Base-by-base conservation (phyloP, 139 green algal genomes). In the Closterium sp. region DNA sequence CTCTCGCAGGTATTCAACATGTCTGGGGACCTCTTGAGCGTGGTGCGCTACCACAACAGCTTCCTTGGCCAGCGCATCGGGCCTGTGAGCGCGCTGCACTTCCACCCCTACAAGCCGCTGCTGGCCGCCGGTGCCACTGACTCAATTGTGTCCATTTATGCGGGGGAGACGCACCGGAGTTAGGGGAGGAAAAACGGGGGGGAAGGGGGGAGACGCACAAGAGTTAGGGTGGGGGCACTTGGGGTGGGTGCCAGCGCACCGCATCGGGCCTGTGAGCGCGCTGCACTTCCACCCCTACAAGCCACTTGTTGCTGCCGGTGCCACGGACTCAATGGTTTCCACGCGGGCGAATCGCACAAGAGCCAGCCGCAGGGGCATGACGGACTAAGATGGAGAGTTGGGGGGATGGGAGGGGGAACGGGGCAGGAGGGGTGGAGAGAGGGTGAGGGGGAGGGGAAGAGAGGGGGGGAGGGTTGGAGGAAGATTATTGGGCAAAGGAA, bases 271-370 rank as follows among this genome's bases (percentile, higher is more conserved):
- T 16, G 91, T 98, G 43, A 97, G 91, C 30, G 95, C 84, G 34
- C 95, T 99, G 87, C 95, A 95, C 19, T 99, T 97, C 90, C 96
- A 98, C 93, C 96, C 97, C 9, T 98, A 97, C 95, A 94, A 95
- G 38, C 95, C 97, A 1, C 89, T 96, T 38, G 94, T 99, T 31
- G 96, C 96, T 0, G 96, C 97, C 12, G 97, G 95, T 8, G 95
- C 91, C 5, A 85, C 35, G n/a, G 91, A 93, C 8, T 91, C 89
- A 3, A 89, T 88, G 2, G 66, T 94, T 35, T 94, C 93, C 35
- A 81, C 94, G 3, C 94, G n/a, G n/a, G n/a, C n/a, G n/a, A n/a
- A n/a, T n/a, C n/a, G n/a, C n/a, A n/a, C n/a, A n/a, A n/a, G n/a
- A n/a, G n/a, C n/a, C n/a, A n/a, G n/a, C n/a, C n/a, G n/a, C n/a